phyloP scores from a whole-genome alignment of 176 grass and related monocot species.

The Ensete glaucum region DNA sequence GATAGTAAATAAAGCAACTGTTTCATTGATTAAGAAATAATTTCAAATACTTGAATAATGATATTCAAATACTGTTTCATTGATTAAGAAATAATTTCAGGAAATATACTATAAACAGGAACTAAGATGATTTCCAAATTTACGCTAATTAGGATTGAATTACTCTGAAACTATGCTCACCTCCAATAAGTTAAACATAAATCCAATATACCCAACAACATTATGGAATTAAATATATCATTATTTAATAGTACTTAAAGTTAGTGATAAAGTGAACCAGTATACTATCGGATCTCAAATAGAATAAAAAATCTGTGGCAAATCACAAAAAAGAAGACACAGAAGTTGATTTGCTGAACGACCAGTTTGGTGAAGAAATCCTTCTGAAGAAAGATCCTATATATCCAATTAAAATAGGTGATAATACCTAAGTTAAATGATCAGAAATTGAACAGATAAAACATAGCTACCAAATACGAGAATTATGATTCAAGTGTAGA shows the following conservation, averaged over 20 bases:
- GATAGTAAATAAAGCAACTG: too few relatives aligned
- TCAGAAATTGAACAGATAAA: not conserved
- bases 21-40: too few relatives aligned
- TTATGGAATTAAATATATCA: not conserved
- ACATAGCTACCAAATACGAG: constrained; percentile 1
- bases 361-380: constrained; percentile 21
- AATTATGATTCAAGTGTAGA: constrained; percentile 11
- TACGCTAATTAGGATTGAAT: not conserved
- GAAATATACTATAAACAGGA: not conserved
- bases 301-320: not conserved
- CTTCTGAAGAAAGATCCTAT: constrained; percentile 20
- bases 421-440: not conserved
- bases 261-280: not conserved
- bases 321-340: constrained; percentile 11
- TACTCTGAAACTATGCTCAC: not conserved
- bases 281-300: not conserved
- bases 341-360: constrained; percentile 24
- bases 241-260: not conserved
- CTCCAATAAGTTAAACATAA: not conserved
- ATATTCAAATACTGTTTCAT: not conserved
- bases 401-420: constrained; percentile 1
- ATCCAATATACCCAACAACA: not conserved
- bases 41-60: too few relatives aligned
- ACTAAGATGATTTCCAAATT: not conserved
- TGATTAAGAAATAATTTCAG: not conserved